Conservation (phyloP, 768 basidiomycete genomes). For the Exidia glandulosa region DNA sequence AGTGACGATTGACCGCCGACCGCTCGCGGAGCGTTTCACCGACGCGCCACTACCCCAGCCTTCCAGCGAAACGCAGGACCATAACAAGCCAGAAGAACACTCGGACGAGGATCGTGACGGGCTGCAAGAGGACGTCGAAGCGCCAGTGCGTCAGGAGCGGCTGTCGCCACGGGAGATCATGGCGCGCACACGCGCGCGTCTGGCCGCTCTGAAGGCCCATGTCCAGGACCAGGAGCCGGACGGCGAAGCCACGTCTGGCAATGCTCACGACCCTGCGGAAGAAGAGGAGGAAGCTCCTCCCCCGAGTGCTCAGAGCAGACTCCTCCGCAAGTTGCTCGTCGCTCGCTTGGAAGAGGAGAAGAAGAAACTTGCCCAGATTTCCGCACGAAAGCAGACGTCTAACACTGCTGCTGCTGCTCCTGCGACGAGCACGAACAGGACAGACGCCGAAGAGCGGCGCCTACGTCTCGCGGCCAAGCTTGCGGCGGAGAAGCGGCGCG, state of each 20-base stretch:
- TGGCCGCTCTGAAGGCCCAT: constrained; percentile 3
- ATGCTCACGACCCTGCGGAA: background rate
- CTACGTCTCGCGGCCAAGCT: background rate
- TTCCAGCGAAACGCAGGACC: constrained; percentile 1
- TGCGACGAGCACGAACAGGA: too few species aligned
- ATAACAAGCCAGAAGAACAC: background rate
- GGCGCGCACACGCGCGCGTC: constrained; percentile 19
- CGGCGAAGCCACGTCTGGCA: background rate
- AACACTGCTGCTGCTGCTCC: background rate
- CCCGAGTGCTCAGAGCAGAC: background rate
- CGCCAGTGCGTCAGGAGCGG: background rate
- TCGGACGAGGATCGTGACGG: constrained; percentile 15
- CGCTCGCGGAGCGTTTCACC: background rate
- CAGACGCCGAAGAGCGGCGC: background rate
- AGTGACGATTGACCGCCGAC: background rate
- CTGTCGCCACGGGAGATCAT: constrained; percentile 15
- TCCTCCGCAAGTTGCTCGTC: constrained; percentile 28
- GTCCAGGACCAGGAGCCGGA: too few species aligned
- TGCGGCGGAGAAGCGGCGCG: background rate
- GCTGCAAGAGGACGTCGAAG: constrained; percentile 16
- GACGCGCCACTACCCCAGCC: background rate
- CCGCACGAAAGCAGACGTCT: background rate
- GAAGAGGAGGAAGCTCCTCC: background rate
- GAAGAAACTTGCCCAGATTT: constrained; percentile 3
- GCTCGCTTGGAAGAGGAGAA: constrained; percentile 35